Evolutionary conservation across 2,329 filamentous ascomycete genomes (phyloP).

Genomic region (Fusarium kyushuense): DNA sequence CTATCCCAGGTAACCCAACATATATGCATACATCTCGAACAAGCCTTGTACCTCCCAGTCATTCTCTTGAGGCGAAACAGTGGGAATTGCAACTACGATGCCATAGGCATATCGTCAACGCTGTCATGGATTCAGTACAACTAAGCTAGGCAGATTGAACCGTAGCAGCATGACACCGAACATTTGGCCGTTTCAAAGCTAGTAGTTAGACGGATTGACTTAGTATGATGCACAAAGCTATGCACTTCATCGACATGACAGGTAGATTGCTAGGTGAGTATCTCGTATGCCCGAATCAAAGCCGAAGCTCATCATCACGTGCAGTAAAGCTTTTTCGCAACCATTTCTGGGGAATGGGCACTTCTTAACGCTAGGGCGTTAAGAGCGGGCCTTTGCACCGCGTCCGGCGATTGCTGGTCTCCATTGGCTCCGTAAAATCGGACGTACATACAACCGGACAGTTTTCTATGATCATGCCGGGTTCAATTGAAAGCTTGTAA

Average conservation of each 20-base stretch:
- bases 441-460: conserved; percentile 4
- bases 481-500: neutral
- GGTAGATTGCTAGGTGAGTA: neutral
- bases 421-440: conserved; percentile 31
- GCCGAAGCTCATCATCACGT: conserved; percentile 34
- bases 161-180: neutral
- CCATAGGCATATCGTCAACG: neutral
- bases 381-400: conserved; percentile 26
- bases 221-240: neutral
- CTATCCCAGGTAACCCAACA: neutral
- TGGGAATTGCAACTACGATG: neutral
- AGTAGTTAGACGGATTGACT: neutral
- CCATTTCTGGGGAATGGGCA: conserved; percentile 22
- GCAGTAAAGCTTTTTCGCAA: conserved; percentile 31
- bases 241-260: conserved; percentile 1
- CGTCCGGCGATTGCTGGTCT: conserved; percentile 22
- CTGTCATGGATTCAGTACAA: conserved; percentile 4
- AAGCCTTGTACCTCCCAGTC: neutral
- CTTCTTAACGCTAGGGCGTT: conserved; percentile 15
- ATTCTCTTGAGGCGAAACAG: neutral
- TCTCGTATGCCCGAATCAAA: conserved; percentile 19
- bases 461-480: neutral
- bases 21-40: neutral
- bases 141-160: neutral
- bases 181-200: neutral